These are phyloP conservation scores for Aphanomyces stellatus DNA, from an alignment of 352 stramenopile genomes.

Conservation along the genomic window DNA sequence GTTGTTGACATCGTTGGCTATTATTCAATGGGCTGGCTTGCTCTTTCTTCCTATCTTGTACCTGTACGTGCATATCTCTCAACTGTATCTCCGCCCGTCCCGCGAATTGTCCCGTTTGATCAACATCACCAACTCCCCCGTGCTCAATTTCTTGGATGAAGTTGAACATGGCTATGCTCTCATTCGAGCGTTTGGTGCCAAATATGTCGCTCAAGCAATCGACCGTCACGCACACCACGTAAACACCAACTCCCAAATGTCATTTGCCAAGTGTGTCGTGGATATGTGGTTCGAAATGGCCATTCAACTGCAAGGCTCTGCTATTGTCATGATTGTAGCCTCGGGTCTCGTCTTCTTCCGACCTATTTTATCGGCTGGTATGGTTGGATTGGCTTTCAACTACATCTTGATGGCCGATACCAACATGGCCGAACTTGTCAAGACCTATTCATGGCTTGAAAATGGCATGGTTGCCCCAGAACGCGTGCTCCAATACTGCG, in stretches of 20 bases:
- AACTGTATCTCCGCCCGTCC: slow-evolving; percentile 33
- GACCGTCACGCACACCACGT: slow-evolving; percentile 36
- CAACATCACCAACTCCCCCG: slow-evolving; percentile 33
- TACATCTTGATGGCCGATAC: slow-evolving; percentile 83
- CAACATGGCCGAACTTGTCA: slow-evolving; percentile 75
- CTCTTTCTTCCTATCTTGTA: slow-evolving; percentile 71
- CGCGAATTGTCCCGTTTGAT: slow-evolving; percentile 34
- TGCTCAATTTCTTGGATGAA: slow-evolving; percentile 27
- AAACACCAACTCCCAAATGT: slow-evolving; percentile 59
- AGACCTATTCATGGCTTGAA: slow-evolving; percentile 81
- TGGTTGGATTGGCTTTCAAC: slow-evolving; percentile 82
- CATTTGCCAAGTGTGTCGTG: slow-evolving; percentile 60
- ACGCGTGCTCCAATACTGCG: slow-evolving; percentile 75
- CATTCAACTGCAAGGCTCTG: slow-evolving; percentile 75
- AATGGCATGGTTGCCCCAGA: slow-evolving; percentile 90
- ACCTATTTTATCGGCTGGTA: slow-evolving; percentile 46
- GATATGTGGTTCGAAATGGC: slow-evolving; percentile 76
- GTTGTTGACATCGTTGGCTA: slow-evolving; percentile 50
- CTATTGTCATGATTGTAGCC: slow-evolving; percentile 69
- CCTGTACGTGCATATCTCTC: slow-evolving; percentile 52
- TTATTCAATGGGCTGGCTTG: slow-evolving; percentile 57
- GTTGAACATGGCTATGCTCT: slow-evolving; percentile 17
- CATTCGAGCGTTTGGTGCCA: slow-evolving; percentile 31
- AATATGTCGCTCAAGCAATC: slow-evolving; percentile 26
- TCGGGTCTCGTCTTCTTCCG: slow-evolving; percentile 57